These are phyloP conservation scores for Aureobasidium subglaciale DNA, from an alignment of 2,329 filamentous ascomycete genomes.

Conservation along the genomic window DNA sequence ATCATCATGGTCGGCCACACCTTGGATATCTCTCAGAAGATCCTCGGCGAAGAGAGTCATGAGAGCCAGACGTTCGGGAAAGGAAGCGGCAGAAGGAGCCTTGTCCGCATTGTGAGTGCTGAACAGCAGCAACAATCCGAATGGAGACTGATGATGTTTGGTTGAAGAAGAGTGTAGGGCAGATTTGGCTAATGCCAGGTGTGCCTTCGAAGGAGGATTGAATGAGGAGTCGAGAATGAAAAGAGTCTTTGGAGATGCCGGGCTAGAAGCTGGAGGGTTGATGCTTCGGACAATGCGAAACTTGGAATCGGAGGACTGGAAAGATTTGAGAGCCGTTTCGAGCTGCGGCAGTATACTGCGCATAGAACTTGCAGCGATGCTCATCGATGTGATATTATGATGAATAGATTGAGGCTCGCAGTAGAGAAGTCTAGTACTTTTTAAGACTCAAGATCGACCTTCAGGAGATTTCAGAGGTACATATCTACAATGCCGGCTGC, in stretches of 20 bases:
- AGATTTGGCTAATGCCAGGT: conserved; percentile 48
- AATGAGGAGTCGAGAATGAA: conserved; percentile 61
- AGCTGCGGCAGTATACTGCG: conserved; percentile 33
- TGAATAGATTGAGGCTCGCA: background rate
- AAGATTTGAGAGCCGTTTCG: conserved; percentile 35
- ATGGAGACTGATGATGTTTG: conserved; percentile 29
- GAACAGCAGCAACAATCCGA: conserved; percentile 51
- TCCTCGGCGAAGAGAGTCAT: conserved; percentile 64
- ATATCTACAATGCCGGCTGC: no score
- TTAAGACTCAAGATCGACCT: no score
- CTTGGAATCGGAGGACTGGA: conserved; percentile 32
- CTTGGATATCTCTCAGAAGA: conserved; percentile 26
- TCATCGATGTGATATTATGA: no score
- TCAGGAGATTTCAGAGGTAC: no score
- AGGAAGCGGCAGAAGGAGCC: conserved; percentile 58
- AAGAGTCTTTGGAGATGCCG: conserved; percentile 37
- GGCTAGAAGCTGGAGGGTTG: conserved; percentile 17
- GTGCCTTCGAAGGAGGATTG: conserved; percentile 57
- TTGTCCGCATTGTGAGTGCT: conserved; percentile 61
- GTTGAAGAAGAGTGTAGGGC: conserved; percentile 39
- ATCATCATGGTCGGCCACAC: background rate
- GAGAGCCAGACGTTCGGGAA: conserved; percentile 61
- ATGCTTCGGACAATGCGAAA: conserved; percentile 32
- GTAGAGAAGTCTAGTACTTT: no score
- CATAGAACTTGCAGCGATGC: conserved; percentile 3